Percentiles rank a stretch among this genome's conserved stretches.
Conservation (phyloP, 805 yeast species). For the Teunomyces kruisii region DNA sequence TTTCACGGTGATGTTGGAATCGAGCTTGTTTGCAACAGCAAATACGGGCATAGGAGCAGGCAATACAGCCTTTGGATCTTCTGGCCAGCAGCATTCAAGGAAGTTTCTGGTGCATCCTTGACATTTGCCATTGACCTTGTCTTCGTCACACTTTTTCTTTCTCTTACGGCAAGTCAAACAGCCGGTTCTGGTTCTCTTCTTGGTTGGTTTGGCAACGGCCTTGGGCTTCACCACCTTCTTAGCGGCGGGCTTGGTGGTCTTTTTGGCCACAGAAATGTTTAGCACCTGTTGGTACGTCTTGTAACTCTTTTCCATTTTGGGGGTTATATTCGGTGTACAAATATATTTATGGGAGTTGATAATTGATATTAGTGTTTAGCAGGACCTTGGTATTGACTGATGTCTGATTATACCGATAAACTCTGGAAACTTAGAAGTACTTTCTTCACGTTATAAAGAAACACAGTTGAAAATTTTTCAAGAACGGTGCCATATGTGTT, state of each 20-base stretch:
- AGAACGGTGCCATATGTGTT: not conserved
- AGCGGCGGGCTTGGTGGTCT: slow-evolving; percentile 3
- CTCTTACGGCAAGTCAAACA: slow-evolving; percentile 64
- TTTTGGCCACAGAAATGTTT: slow-evolving; percentile 10
- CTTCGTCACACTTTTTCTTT: slow-evolving; percentile 64
- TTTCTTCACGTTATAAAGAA: not conserved
- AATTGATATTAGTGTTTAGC: no score
- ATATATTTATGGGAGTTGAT: no score
- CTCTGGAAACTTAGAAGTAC: not conserved
- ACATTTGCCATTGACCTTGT: slow-evolving; percentile 42
- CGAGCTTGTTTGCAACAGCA: slow-evolving; percentile 2
- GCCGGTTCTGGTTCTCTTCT: slow-evolving; percentile 47
- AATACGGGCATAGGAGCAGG: not conserved
- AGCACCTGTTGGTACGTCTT: slow-evolving; percentile 15
- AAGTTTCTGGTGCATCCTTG: slow-evolving; percentile 46
- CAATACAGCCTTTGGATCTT: slow-evolving; percentile 5
- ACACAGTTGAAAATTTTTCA: slow-evolving; percentile 3
- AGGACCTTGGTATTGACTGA: no score
- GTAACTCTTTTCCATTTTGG: slow-evolving; percentile 10
- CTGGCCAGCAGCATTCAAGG: slow-evolving; percentile 46
- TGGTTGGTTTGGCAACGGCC: slow-evolving; percentile 8
- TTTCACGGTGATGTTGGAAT: slow-evolving; percentile 5
- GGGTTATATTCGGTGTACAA: not conserved
- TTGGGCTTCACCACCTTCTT: slow-evolving; percentile 14
- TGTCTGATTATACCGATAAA: not conserved